A percentile compares a stretch with the other conserved stretches of the same genome.
Conservation (phyloP, 257 asterid genomes). For the Echium plantagineum region DNA sequence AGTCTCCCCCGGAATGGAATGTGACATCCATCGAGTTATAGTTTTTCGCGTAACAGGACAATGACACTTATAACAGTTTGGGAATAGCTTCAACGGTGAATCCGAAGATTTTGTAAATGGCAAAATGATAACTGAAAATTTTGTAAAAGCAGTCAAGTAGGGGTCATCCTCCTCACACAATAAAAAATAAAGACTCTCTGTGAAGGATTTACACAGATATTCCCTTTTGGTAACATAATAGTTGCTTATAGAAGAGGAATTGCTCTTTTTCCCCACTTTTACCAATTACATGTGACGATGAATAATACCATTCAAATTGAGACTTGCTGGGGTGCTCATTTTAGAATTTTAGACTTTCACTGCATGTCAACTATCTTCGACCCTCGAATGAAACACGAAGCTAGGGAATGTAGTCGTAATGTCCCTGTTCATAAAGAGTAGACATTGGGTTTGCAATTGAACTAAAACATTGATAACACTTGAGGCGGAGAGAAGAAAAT, state of each 20-base stretch:
- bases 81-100: no score
- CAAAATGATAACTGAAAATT: no score
- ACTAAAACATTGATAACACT: neutral
- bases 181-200: neutral
- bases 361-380: slow-evolving; percentile 66
- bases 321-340: neutral
- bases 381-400: slow-evolving; percentile 91
- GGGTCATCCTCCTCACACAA: neutral
- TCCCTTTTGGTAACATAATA: neutral
- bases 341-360: slow-evolving; percentile 2
- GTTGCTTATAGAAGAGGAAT: neutral
- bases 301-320: neutral
- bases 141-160: neutral
- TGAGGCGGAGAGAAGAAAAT: neutral
- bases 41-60: no score
- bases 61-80: no score
- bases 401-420: slow-evolving; percentile 84
- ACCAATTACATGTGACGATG: neutral
- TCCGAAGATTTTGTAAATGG: no score
- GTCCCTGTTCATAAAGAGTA: slow-evolving; percentile 28
- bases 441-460: slow-evolving; percentile 1
- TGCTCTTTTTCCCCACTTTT: neutral
- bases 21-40: no score
- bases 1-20: no score
- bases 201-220: neutral